phyloP scores from a whole-genome alignment of 495 filamentous ascomycete species.

The Trichoderma orchidacearum region DNA sequence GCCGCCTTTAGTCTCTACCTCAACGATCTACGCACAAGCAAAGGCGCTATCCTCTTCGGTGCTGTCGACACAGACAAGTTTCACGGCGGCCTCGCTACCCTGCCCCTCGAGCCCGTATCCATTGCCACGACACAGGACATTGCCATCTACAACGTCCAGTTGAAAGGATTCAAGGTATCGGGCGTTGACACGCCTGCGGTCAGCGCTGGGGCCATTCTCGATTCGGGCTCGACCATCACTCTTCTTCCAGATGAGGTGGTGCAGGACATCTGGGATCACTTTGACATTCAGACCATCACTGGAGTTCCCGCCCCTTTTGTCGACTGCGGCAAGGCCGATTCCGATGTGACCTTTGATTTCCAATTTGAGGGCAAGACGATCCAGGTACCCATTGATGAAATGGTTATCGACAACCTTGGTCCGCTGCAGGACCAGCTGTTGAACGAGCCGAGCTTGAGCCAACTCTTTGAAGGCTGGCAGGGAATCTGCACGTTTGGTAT shows the following conservation, averaged over 20 bases:
- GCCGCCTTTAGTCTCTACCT: constrained; percentile 83
- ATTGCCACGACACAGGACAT: constrained; percentile 7
- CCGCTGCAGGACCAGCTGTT: constrained; percentile 8
- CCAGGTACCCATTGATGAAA: constrained; percentile 54
- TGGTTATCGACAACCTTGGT: constrained; percentile 48
- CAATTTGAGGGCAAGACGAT: constrained; percentile 49
- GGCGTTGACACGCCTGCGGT: constrained; percentile 24
- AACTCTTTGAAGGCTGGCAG: constrained; percentile 14
- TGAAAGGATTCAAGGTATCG: constrained; percentile 16
- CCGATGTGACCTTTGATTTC: constrained; percentile 49
- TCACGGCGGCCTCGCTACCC: constrained; percentile 51
- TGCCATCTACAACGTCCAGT: constrained; percentile 24
- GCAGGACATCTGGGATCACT: constrained; percentile 37
- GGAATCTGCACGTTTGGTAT: constrained; percentile 29
- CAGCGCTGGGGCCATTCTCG: constrained; percentile 54
- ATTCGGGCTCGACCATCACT: constrained; percentile 71
- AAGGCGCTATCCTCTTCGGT: constrained; percentile 79
- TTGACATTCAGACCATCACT: constrained; percentile 40
- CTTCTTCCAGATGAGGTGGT: constrained; percentile 61
- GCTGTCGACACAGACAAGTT: constrained; percentile 82
- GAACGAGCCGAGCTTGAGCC: constrained; percentile 6
- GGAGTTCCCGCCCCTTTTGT: constrained; percentile 25
- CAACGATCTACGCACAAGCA: constrained; percentile 42
- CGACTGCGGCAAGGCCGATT: constrained; percentile 32
- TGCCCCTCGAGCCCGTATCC: constrained; percentile 43